Base-by-base conservation (phyloP, 1,139 yeast species). In the Debaryomyces robertsiae region DNA sequence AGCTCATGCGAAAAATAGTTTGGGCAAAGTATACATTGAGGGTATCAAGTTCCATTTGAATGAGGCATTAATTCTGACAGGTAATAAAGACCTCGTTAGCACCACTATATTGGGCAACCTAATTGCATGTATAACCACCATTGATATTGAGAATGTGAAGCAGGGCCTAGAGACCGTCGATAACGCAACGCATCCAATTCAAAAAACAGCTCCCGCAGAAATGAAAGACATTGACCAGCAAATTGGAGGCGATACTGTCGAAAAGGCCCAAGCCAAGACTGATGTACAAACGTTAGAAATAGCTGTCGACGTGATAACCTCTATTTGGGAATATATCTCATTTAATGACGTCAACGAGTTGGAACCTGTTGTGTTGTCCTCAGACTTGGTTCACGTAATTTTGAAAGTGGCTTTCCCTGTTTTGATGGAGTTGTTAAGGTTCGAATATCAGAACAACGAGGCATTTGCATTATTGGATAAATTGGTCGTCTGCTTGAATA, bases 221-320 rank as follows among this genome's bases (percentile, higher is more conserved):
- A 33, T 33, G 30, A 44, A 58, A 40, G 61, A 57, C 38, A 53
- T 61, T 9, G 58, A 60, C 35, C 60, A 61, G 29, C 60, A 57
- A 27, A 48, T 61, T 13, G 52, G 57, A 2, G 62, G 63, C 16
- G 54, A 56, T 15, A 52, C 65, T 1, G 54, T 57, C 11, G 76
- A 71, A 30, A 67, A 64, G 39, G 60, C 66, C 7, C 60, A 58
- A 13, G 81, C 87, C 6, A 75, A 80, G 49, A 64, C 77, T 31
- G 73, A 78, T 37, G 62, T 84, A 35, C 82, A 81, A 57, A 74
- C 85, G 3, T 67, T 86, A 24, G 95, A 88, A 52, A 73, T 83
- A 1, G 71, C 85, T 0, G 65, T 90, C 29, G 97, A 91, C 56
- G 62, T 91, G 27, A 69, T 87, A 25, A 81, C 96, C 1, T 83